Conservation (phyloP, 768 basidiomycete species). For the Cystofilobasidium capitatum region DNA sequence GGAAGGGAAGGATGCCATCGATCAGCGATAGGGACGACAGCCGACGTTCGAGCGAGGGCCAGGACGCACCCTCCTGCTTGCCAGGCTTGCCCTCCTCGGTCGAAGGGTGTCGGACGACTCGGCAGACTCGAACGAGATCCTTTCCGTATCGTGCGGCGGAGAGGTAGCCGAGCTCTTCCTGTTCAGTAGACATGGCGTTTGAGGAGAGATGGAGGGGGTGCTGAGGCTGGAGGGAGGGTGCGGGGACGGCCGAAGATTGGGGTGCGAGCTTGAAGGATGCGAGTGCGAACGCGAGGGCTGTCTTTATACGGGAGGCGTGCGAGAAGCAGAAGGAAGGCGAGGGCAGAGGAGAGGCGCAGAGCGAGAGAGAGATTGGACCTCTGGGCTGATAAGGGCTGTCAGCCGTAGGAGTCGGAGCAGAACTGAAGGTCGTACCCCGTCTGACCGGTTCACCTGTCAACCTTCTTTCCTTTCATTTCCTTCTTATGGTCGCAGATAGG, state of each 20-base stretch:
- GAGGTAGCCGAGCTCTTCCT: conserved; percentile 21
- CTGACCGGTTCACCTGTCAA: too few relatives aligned
- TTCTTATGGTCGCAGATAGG: too few relatives aligned
- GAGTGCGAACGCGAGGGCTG: too few relatives aligned
- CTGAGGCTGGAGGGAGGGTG: background rate
- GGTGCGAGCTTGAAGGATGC: too few relatives aligned
- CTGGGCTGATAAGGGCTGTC: too few relatives aligned
- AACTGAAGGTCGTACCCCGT: too few relatives aligned
- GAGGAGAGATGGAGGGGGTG: background rate
- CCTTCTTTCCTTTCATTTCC: too few relatives aligned
- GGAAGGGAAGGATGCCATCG: background rate
- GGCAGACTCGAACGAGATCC: conserved; percentile 72
- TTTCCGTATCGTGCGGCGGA: conserved; percentile 24
- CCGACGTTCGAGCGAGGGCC: background rate
- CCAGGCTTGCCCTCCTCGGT: conserved; percentile 29
- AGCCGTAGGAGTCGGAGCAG: too few relatives aligned
- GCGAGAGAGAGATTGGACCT: too few relatives aligned
- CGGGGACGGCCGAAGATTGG: background rate
- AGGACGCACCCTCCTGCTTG: conserved; percentile 42
- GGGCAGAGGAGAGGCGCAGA: too few relatives aligned
- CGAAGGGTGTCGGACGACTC: conserved; percentile 57
- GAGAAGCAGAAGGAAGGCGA: too few relatives aligned
- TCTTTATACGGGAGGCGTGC: too few relatives aligned
- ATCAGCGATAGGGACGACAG: background rate
- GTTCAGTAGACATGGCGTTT: background rate